Base-by-base conservation (phyloP, 805 yeast genomes). In the Barnettozyma sucrosica region DNA sequence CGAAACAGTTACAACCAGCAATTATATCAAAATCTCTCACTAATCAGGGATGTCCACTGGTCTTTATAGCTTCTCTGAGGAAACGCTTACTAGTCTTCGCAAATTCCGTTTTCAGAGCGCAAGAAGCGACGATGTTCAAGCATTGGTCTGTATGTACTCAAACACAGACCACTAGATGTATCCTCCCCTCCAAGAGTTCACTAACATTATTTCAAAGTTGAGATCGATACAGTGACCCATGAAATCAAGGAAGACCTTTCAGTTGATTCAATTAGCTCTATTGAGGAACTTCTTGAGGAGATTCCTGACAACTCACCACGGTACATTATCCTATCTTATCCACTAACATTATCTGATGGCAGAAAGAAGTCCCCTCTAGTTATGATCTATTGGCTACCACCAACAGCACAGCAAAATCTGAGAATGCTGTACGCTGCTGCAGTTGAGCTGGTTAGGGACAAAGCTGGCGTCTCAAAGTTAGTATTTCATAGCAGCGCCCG, bases 341-440 rank as follows among this genome's bases (percentile, higher is more conserved):
- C 96, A 7, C 66, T 81, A 57, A 77, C 76, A 21, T 65, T 76
- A 8, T 62, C 69, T 28, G 97, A 89, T 57, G 96, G 95, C 0
- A 72, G 95, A 47, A 74, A 77, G 57, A 75, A 80, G 41, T 74
- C 79, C 9, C 97, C 96, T 3, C 74, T 85, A 51, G 87, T 89
- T 2, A 65, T 90, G 62, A 56, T 90, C n/a, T 90, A 89, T 64
- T 90, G 90, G 82, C 76, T 87, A 51, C 97, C 97, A 4, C 83
- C 83, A 23, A 88, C 95, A 0, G 74, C 88, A n/a, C 83, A 86
- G 16, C 92, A 84, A 61, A 86, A 85, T 47, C 72, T 77, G 59
- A 81, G 84, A 64, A 90, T 89, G 97, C 67, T 87, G 43, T 89
- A 89, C 57, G 97, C 97, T 1, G 95, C 93, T 5, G 95, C 96